These are phyloP conservation scores for Solanum hybrid DNA, from an alignment of 305 asterid genomes.

Conservation along the genomic window DNA sequence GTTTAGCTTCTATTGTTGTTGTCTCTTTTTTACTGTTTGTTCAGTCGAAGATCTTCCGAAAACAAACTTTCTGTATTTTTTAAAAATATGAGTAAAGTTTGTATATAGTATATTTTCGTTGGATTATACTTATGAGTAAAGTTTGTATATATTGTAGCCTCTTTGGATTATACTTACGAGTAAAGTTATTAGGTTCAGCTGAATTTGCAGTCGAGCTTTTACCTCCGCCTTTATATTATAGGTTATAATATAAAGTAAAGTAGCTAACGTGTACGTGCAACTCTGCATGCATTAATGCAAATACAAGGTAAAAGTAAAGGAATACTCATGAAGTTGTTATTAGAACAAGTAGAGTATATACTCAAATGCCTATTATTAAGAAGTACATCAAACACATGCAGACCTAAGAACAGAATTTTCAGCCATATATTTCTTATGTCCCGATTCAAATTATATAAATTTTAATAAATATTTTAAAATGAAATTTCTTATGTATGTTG, in stretches of 20 bases:
- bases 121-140: too few relatives aligned
- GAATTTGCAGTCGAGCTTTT: accelerated
- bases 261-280: background rate
- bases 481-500: too few relatives aligned
- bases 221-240: background rate
- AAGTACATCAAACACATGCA: background rate
- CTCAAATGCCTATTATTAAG: background rate
- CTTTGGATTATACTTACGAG: too few relatives aligned
- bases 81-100: background rate
- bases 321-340: background rate
- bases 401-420: background rate
- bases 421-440: background rate
- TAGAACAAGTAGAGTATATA: background rate
- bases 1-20: background rate
- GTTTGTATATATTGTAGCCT: too few relatives aligned
- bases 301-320: background rate
- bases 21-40: background rate
- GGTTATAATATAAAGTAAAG: background rate
- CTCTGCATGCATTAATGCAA: background rate
- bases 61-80: accelerated
- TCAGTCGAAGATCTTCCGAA: accelerated
- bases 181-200: background rate
- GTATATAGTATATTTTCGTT: too few relatives aligned
- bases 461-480: too few relatives aligned
- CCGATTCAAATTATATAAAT: background rate